Evolutionary conservation across 495 filamentous ascomycete genomes (phyloP).

Genomic region (Tirmania nivea): DNA sequence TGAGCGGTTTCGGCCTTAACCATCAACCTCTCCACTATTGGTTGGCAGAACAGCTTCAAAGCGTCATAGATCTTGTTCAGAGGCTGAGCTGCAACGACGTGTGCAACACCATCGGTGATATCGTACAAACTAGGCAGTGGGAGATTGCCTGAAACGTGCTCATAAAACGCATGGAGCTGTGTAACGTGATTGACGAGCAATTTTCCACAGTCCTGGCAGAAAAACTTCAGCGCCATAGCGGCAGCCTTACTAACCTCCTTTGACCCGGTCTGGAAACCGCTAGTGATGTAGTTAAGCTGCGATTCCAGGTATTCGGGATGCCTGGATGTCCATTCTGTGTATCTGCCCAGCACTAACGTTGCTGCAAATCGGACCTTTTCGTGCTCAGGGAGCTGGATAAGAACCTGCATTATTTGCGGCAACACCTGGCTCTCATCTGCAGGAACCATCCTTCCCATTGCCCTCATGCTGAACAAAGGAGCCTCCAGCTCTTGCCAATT

Average conservation of each 20-base stretch:
- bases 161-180: slow-evolving; percentile 79
- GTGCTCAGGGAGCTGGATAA: slow-evolving; percentile 85
- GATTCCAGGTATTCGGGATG: slow-evolving; percentile 80
- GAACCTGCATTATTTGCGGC: slow-evolving; percentile 69
- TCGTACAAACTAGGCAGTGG: slow-evolving; percentile 78
- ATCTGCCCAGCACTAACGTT: slow-evolving; percentile 87
- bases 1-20: slow-evolving; percentile 62
- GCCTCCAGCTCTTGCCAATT: slow-evolving; percentile 95
- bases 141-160: slow-evolving; percentile 63
- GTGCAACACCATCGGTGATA: slow-evolving; percentile 81
- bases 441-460: slow-evolving; percentile 94
- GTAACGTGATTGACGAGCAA: slow-evolving; percentile 56
- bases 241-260: slow-evolving; percentile 77
- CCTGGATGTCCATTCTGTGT: slow-evolving; percentile 91
- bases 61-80: slow-evolving; percentile 53
- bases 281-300: slow-evolving; percentile 85
- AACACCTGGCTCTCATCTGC: slow-evolving; percentile 66
- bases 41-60: slow-evolving; percentile 84
- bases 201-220: slow-evolving; percentile 80
- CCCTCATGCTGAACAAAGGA: slow-evolving; percentile 80
- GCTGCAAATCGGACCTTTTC: slow-evolving; percentile 92
- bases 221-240: slow-evolving; percentile 87
- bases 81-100: slow-evolving; percentile 72
- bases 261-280: slow-evolving; percentile 63
- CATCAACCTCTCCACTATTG: slow-evolving; percentile 71